Base-by-base conservation (phyloP, 2,329 filamentous ascomycete genomes). In the Phaeoacremonium minimum region DNA sequence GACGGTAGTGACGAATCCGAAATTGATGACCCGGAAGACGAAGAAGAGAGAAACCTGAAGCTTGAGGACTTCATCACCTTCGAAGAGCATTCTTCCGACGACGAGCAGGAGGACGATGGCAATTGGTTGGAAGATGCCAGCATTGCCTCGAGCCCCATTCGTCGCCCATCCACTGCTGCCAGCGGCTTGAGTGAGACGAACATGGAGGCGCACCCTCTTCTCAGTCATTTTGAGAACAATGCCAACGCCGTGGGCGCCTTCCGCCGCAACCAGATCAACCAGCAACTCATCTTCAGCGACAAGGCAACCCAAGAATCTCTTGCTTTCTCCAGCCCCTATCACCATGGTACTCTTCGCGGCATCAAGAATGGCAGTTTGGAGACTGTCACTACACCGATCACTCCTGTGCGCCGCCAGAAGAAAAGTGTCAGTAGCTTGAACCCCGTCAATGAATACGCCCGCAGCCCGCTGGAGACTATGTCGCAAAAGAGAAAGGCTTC, bases 21-120 rank as follows among this genome's bases (percentile, higher is more conserved):
- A 32, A 47, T 59, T 12, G 58, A 66, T 6, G 65, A 72, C 4
- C 73, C 78, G 30, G 69, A 75, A 15, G 81, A 84, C 32, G 80
- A 85, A 15, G 80, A 74, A 17, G 81, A 85, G 46, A 69, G 77
- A 48, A 69, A 70, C 37, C 63, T 85, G 13, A 76, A 82, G 43
- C 69, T 89, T 9, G 77, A 84, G 35, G 84, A 90, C 52, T 85
- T 91, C 43, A 77, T 90, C 46, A 73, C 80, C 35, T 83, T 85
- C 55, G 74, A 77, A 14, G 72, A 76, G 15, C 71, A 71, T 5
- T 75, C 74, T 1, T 77, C 76, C 6, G 76, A 75, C 9, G 83
- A 85, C 7, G 67, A 77, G 44, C 75, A 69, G 33, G 61, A 65
- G 7, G 59, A 50, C 30, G 61, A 64, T 6, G 57, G 66, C 38